Conservation (phyloP, 1,284 basidiomycete species). For the Laetiporus sulphureus region DNA sequence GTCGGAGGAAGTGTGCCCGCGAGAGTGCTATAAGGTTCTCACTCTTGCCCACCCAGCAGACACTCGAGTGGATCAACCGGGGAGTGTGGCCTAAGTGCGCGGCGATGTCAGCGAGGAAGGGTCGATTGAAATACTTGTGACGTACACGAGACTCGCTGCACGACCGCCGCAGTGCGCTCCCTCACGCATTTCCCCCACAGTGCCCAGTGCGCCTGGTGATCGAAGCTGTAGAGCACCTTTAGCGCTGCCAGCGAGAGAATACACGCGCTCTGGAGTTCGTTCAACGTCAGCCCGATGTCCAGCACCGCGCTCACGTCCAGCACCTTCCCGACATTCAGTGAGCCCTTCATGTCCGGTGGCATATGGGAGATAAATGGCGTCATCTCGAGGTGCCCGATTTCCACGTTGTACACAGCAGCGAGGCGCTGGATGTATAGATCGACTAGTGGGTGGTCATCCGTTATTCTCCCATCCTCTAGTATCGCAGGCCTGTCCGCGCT, state of each 20-base stretch:
- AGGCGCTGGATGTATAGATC: neutral
- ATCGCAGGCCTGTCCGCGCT: neutral
- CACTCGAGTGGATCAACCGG: neutral
- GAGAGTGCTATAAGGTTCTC: too few relatives aligned
- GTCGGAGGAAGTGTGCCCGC: too few relatives aligned
- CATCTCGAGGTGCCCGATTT: neutral
- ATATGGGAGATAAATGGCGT: neutral
- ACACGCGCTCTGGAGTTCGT: neutral
- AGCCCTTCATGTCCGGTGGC: neutral
- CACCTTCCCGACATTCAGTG: neutral
- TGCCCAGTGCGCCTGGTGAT: neutral
- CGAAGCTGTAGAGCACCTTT: neutral
- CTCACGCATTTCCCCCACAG: neutral
- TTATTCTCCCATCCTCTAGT: neutral
- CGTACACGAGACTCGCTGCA: neutral
- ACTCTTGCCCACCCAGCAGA: too few relatives aligned
- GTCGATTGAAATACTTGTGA: neutral
- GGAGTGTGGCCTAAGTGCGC: neutral
- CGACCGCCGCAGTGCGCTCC: neutral
- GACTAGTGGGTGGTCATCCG: neutral
- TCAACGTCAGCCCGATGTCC: neutral
- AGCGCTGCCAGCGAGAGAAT: neutral
- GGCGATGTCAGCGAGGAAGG: neutral
- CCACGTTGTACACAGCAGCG: neutral
- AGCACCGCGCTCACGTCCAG: neutral